Evolutionary conservation across 2,329 filamentous ascomycete species (phyloP).

Genomic region (Dactylellina parvicollis): DNA sequence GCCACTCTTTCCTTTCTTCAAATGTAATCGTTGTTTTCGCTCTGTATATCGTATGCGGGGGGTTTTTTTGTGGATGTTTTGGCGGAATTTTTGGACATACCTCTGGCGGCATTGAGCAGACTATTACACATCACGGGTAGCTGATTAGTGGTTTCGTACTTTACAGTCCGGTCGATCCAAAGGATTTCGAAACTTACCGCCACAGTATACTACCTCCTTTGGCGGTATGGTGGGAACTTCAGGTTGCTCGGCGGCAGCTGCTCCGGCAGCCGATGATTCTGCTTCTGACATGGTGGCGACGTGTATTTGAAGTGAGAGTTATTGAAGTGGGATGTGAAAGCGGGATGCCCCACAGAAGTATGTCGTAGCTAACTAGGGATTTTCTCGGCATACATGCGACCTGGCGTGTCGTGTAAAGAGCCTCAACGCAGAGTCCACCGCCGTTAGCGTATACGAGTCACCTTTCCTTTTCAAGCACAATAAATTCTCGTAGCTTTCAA

Average conservation of each 20-base stretch:
- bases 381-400: neutral
- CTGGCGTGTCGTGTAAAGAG: neutral
- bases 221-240: constrained; percentile 1
- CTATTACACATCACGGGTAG: constrained; percentile 16
- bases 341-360: constrained; percentile 28
- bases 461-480: too few species aligned
- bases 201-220: constrained; percentile 36
- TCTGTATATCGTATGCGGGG: neutral
- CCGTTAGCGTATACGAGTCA: too few species aligned
- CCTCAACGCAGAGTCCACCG: constrained; percentile 2
- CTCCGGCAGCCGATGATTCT: constrained; percentile 49
- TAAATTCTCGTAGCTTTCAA: too few species aligned
- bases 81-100: constrained; percentile 18
- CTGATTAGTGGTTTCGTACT: neutral
- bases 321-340: constrained; percentile 17
- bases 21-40: neutral
- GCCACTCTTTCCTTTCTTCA: neutral
- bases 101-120: constrained; percentile 48
- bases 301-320: neutral
- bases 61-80: neutral
- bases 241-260: constrained; percentile 35
- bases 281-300: constrained; percentile 22
- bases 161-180: neutral
- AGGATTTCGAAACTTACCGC: constrained; percentile 24
- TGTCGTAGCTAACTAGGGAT: neutral